Conservation (phyloP, 1,284 basidiomycete genomes). For the Apiotrichum mycotoxinovorans region DNA sequence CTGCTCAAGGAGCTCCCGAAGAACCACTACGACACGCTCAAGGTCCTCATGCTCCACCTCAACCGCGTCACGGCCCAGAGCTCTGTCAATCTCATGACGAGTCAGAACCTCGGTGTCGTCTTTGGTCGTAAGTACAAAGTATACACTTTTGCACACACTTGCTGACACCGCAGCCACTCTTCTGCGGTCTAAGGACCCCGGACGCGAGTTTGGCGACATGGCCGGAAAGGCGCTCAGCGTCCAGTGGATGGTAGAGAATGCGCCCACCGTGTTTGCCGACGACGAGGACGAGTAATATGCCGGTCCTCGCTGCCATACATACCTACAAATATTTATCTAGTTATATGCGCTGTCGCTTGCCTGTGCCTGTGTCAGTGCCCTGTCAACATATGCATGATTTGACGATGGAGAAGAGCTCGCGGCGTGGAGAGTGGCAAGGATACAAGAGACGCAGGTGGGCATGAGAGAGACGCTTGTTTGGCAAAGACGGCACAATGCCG, state of each 20-base stretch:
- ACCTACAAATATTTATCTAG: neutral
- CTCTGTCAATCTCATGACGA: conserved; percentile 85
- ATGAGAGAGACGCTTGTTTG: too few species aligned
- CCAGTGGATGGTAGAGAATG: conserved; percentile 88
- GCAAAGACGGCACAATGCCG: too few species aligned
- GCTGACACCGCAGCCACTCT: conserved; percentile 85
- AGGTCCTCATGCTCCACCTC: conserved; percentile 80
- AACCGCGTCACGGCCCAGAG: conserved; percentile 69
- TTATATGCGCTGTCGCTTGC: neutral
- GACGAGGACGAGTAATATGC: neutral
- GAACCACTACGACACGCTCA: conserved; percentile 82
- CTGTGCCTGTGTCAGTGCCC: neutral
- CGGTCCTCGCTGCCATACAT: neutral
- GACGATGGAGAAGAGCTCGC: neutral
- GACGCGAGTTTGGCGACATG: conserved; percentile 82
- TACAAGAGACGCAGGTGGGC: too few species aligned
- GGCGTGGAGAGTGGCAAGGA: too few species aligned
- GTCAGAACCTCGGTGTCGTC: conserved; percentile 96
- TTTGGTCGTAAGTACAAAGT: conserved; percentile 81
- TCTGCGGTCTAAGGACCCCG: conserved; percentile 81
- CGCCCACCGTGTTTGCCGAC: conserved; percentile 53
- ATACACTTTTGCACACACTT: neutral
- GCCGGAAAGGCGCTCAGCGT: conserved; percentile 88
- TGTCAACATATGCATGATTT: conserved; percentile 8
- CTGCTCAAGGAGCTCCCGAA: conserved; percentile 74